These are phyloP conservation scores for Acer saccharum DNA, from an alignment of 345 rosid species.

Conservation along the genomic window DNA sequence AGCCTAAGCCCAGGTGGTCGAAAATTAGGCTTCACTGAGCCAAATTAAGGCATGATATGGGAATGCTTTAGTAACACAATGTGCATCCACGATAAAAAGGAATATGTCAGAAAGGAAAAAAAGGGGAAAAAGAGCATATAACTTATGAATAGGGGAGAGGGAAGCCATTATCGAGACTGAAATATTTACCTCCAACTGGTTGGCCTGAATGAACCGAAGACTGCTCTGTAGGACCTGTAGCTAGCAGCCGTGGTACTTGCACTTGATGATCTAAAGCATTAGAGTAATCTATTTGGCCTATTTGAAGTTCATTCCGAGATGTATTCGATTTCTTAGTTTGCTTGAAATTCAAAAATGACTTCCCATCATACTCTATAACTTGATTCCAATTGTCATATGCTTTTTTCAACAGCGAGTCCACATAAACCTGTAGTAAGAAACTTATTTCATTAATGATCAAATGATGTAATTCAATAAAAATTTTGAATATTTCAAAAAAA, in stretches of 20 bases:
- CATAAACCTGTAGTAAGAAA: slow-evolving; percentile 63
- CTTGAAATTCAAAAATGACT: slow-evolving; percentile 69
- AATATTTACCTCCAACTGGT: slow-evolving; percentile 58
- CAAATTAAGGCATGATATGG: neutral
- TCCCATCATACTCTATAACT: slow-evolving; percentile 90
- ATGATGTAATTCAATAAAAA: neutral
- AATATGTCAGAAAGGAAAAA: neutral
- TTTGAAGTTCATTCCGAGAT: slow-evolving; percentile 51
- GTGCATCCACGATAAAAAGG: neutral
- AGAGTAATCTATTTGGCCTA: slow-evolving; percentile 44
- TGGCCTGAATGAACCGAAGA: slow-evolving; percentile 53
- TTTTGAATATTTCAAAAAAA: neutral
- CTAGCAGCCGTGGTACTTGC: slow-evolving; percentile 52
- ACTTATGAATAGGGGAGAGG: neutral
- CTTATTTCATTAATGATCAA: slow-evolving; percentile 1
- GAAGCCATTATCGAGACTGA: neutral
- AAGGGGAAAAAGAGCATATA: neutral
- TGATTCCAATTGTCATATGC: slow-evolving; percentile 93
- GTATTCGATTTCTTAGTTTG: slow-evolving; percentile 56
- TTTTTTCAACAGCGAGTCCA: slow-evolving; percentile 84
- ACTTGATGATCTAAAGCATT: slow-evolving; percentile 52
- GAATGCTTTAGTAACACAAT: neutral
- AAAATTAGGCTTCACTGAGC: neutral
- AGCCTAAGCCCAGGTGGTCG: neutral
- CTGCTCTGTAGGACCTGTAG: slow-evolving; percentile 53